Base-by-base conservation (phyloP, 2,329 filamentous ascomycete species). In the Bipolaris gigantea region DNA sequence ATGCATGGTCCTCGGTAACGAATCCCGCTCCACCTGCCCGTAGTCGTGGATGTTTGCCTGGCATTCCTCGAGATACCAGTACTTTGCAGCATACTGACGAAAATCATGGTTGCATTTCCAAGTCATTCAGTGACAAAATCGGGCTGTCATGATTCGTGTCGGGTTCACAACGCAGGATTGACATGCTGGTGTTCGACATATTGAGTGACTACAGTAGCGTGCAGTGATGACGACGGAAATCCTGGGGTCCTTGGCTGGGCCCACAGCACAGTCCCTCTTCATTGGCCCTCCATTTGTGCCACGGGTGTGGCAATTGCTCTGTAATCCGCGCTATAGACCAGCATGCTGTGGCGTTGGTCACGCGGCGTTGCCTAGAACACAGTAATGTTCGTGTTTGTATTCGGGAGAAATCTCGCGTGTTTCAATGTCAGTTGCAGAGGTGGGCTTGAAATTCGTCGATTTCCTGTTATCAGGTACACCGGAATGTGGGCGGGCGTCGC, bases 211-310 rank as follows among this genome's bases (percentile, higher is more conserved):
- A 35, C 21, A 50, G 35, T 23, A 30, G 47, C 30, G 21, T 50
- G 34, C 21, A 21, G 33, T 36, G 35, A 36, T 40, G 48, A 50
- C 47, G 21, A 50, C 48, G 41, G 27, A 41, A 47, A 34, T 45
- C 18, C 18, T 18, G 1, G 30, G 19, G 23, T 19, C 19, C 23
- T 25, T 51, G 21, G 47, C 48, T 44, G 39, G 25, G 33, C 11
- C 33, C 33, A 10, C 33, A n/a, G 15, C 15, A 15, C 21, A 40
- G 7, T 42, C 36, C 38, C 27, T 45, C n/a, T 18, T 15, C 18
- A 51, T 43, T 42, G 36, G 36, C 35, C 39, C 21, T 43, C 25
- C 11, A 27, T 38, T 7, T 19, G 34, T 39, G 19, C 48, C 34
- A 40, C 25, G 19, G 38, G 45, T 15, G 40, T 42, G 46, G 47